These are phyloP conservation scores for Punctularia strigosozonata DNA, from an alignment of 768 basidiomycete genomes.

Conservation along the genomic window DNA sequence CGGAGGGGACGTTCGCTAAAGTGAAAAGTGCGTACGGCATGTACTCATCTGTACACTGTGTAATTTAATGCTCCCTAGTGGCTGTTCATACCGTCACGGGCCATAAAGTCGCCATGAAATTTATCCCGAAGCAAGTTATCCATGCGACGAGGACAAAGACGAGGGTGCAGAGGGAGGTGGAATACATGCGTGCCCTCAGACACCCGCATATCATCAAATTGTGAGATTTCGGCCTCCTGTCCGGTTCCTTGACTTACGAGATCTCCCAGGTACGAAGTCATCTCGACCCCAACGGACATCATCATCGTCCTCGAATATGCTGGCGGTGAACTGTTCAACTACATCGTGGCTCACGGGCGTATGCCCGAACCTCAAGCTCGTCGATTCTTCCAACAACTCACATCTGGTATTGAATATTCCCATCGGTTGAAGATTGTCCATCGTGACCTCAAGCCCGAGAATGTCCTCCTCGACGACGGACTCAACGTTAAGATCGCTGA, in stretches of 20 bases:
- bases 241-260: constrained; percentile 2
- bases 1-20: constrained; percentile 96
- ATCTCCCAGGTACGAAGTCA: constrained; percentile 61
- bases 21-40: constrained; percentile 76
- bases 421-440: constrained; percentile 96
- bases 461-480: constrained; percentile 76
- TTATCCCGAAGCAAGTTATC: constrained; percentile 90
- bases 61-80: constrained; percentile 37
- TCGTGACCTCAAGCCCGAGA: constrained; percentile 96
- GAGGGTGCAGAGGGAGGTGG: constrained; percentile 88
- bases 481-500: constrained; percentile 97
- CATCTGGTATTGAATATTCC: constrained; percentile 94
- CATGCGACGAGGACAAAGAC: constrained; percentile 85
- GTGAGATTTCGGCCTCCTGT: constrained; percentile 31
- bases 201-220: constrained; percentile 98
- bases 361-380: constrained; percentile 84
- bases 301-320: constrained; percentile 98
- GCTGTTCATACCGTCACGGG: constrained; percentile 91
- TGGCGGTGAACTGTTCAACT: constrained; percentile 94
- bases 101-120: constrained; percentile 96
- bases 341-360: constrained; percentile 88
- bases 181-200: constrained; percentile 87
- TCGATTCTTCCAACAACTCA: constrained; percentile 96
- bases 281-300: constrained; percentile 90
- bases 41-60: background rate